Evolutionary conservation across 345 rosid genomes (phyloP), one percentile per base, ranked within the genome.

Genomic region (Mercurialis annua): DNA sequence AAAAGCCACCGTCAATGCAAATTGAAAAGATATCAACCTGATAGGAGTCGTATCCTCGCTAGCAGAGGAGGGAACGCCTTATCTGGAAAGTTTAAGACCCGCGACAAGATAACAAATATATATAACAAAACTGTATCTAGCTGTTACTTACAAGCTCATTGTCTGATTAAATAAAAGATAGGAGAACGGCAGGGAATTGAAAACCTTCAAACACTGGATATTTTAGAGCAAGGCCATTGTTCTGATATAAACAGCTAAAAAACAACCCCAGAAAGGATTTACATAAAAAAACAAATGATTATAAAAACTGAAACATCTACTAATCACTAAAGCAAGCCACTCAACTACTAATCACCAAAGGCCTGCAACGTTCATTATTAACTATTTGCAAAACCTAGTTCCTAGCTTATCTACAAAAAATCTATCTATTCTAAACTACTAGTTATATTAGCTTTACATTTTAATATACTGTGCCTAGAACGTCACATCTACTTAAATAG

Each of bases 401-500:
- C 26, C 16, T 1, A 23, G 6, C 23, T 50, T 71, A 47, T 55
- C 54, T 34, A 36, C 40, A 68, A 30, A 20, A 58, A 30, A 10
- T n/a, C n/a, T 3, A 24, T n/a, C 27, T 34, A 58, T 65, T 17
- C 64, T 33, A 36, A n/a, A 15, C 40, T 43, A 60, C 50, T 16
- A 55, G 10, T 9, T 2, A 56, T 29, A 56, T 17, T n/a, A 55
- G 20, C 59, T 15, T 16, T 8, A 54, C 1, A 52, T 27, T 14
- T 36, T 36, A 58, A 53, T 43, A 33, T n/a, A 24, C 21, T 3
- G 53, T 33, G 53, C 20, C 1, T 33, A 38, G 52, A 72, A 10
- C 44, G 29, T 43, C 48, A n/a, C n/a, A n/a, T n/a, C 75, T 66
- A 70, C 58, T 62, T 38, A 44, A 76, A 62, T 65, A 76, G 49